These are phyloP conservation scores for Tolypocladium cylindrosporum DNA, from an alignment of 2,329 filamentous ascomycete genomes.

Conservation along the genomic window DNA sequence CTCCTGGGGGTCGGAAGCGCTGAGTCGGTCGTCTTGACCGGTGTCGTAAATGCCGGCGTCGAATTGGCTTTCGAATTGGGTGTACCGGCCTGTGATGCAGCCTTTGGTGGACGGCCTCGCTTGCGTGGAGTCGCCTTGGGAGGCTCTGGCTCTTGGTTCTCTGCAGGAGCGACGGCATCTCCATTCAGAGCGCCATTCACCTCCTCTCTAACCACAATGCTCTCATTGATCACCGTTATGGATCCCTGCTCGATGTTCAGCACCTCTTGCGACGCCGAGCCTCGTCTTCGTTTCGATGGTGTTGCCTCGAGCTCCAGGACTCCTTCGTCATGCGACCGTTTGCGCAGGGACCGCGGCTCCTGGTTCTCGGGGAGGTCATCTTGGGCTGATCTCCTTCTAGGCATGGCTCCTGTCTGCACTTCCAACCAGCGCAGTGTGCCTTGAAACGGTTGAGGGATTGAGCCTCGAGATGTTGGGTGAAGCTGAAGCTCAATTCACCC, in stretches of 20 bases:
- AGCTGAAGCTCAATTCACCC: not conserved
- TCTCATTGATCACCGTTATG: not conserved
- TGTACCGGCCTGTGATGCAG: conserved; percentile 17
- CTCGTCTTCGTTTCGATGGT: conserved; percentile 22
- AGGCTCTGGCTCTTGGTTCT: not conserved
- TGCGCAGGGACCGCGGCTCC: conserved; percentile 6
- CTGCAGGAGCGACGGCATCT: not conserved
- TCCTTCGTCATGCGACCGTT: conserved; percentile 16
- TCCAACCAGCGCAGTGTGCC: not conserved
- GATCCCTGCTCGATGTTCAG: conserved; percentile 1
- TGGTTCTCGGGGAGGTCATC: not conserved
- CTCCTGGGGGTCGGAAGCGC: conserved; percentile 50
- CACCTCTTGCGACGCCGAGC: conserved; percentile 5
- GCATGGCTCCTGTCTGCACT: conserved; percentile 2
- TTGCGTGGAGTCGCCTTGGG: conserved; percentile 19
- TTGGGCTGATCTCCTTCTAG: not conserved
- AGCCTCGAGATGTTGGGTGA: not conserved
- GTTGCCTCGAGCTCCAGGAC: conserved; percentile 16
- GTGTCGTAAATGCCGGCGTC: conserved; percentile 25
- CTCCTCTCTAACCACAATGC: not conserved
- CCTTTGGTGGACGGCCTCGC: conserved; percentile 19
- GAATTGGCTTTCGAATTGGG: conserved; percentile 27
- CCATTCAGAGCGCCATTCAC: not conserved
- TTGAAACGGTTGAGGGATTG: not conserved
- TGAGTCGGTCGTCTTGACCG: conserved; percentile 21